Evolutionary conservation across 192 early-diverging fungal genomes (phyloP).

Genomic region (Podila horticola): DNA sequence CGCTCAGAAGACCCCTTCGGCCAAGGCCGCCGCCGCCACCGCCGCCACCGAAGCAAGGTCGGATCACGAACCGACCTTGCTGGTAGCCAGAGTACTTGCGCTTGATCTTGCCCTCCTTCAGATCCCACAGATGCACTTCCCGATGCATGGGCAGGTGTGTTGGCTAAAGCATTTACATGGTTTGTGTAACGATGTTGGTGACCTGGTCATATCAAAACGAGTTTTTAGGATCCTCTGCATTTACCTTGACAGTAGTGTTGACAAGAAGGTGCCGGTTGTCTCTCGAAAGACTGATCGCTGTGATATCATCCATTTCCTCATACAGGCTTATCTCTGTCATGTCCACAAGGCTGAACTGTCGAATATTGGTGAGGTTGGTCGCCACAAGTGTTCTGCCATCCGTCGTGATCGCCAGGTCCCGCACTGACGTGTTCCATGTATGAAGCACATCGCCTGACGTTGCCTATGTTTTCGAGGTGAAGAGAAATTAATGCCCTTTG

Average conservation of each 20-base stretch:
- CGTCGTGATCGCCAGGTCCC: constrained; percentile 70
- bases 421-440: constrained; percentile 59
- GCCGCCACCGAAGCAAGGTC: constrained; percentile 90
- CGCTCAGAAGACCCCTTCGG: not conserved
- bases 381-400: constrained; percentile 71
- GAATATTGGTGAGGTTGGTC: constrained; percentile 25
- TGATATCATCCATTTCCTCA: constrained; percentile 52
- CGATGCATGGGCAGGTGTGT: constrained; percentile 68
- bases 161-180: constrained; percentile 41
- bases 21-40: constrained; percentile 18
- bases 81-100: constrained; percentile 85
- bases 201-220: not conserved
- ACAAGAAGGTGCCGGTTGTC: constrained; percentile 65
- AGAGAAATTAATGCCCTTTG: not conserved
- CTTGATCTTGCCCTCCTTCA: constrained; percentile 71
- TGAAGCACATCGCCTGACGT: constrained; percentile 65
- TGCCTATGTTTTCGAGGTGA: not conserved
- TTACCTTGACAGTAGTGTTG: constrained; percentile 54
- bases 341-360: constrained; percentile 39
- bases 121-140: constrained; percentile 92
- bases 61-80: constrained; percentile 89
- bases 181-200: not conserved
- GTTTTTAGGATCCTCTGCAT: too few relatives aligned
- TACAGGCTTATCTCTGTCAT: constrained; percentile 31
- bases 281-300: constrained; percentile 51